phyloP scores from a whole-genome alignment of 805 yeast species.

The Cephaloascus albidus region DNA sequence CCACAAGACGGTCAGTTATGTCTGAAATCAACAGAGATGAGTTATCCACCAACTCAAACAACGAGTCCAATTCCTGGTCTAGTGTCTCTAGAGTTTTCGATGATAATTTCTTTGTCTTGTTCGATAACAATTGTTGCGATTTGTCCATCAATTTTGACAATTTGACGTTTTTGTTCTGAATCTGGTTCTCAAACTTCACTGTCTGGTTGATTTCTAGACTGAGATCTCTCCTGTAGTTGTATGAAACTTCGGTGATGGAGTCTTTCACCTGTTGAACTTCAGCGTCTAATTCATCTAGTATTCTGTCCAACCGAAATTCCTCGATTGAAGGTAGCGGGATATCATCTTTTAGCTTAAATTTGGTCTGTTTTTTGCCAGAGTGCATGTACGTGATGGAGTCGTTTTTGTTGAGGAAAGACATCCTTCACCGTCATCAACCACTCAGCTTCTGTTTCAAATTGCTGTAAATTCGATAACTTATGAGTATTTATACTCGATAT shows the following conservation, averaged over 20 bases:
- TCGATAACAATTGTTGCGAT: conserved; percentile 1
- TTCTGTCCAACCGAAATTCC: conserved; percentile 4
- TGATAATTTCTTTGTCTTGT: conserved; percentile 4
- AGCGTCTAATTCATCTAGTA: conserved; percentile 3
- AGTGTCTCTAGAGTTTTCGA: conserved; percentile 5
- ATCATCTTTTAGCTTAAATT: no score
- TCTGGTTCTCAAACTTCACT: conserved; percentile 11
- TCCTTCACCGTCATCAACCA: no score
- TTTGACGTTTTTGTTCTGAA: conserved; percentile 1
- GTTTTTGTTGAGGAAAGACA: no score
- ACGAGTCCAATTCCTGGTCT: conserved; percentile 4
- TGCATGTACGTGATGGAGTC: no score
- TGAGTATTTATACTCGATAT: no score
- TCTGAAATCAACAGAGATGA: conserved; percentile 6
- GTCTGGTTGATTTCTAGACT: conserved; percentile 13
- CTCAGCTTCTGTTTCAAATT: no score
- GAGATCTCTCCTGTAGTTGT: conserved; percentile 15
- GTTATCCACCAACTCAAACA: conserved; percentile 1
- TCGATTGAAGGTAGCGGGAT: conserved; percentile 11
- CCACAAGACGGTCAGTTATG: conserved; percentile 12
- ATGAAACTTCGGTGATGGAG: conserved; percentile 10
- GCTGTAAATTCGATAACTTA: no score
- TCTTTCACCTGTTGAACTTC: conserved; percentile 8
- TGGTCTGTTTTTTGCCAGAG: no score
- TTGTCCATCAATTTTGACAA: conserved; percentile 1